Percentiles rank a stretch among this genome's conserved stretches.
Evolutionary conservation across 768 basidiomycete genomes (phyloP).

Genomic region (Podaxis sp.): DNA sequence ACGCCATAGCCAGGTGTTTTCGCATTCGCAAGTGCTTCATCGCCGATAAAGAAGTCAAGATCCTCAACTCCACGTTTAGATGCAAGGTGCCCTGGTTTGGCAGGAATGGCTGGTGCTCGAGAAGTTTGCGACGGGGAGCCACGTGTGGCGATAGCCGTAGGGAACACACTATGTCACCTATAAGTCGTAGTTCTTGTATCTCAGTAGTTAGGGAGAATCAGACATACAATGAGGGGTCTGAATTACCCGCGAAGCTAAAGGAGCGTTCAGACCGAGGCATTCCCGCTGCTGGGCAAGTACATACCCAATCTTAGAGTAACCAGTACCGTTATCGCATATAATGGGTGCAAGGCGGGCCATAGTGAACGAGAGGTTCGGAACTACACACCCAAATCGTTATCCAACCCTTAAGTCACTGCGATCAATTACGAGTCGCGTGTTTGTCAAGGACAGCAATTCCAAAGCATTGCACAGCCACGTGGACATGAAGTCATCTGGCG

Average conservation of each 20-base stretch:
- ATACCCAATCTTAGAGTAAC: conserved; percentile 96
- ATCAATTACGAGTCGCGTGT: conserved; percentile 14
- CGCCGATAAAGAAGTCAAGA: conserved; percentile 99
- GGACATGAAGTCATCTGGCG: neutral
- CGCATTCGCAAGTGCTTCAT: conserved; percentile 93
- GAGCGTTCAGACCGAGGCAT: conserved; percentile 11
- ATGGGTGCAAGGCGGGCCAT: conserved; percentile 93
- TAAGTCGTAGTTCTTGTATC: conserved; percentile 14
- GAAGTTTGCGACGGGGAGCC: conserved; percentile 64
- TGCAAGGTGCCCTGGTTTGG: conserved; percentile 89
- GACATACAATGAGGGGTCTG: conserved; percentile 94
- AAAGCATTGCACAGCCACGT: conserved; percentile 12
- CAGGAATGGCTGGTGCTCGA: conserved; percentile 75
- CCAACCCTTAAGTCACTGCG: neutral
- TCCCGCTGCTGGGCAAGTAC: conserved; percentile 24
- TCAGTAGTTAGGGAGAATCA: conserved; percentile 2
- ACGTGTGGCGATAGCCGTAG: conserved; percentile 93
- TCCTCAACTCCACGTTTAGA: conserved; percentile 98
- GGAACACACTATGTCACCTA: conserved; percentile 72
- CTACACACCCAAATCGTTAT: conserved; percentile 6
- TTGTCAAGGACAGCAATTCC: conserved; percentile 17
- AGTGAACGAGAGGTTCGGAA: conserved; percentile 12
- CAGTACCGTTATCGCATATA: conserved; percentile 97
- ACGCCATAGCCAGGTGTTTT: conserved; percentile 94
- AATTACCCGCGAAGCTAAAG: conserved; percentile 93